These are phyloP conservation scores for Taphrina pruni DNA, from an alignment of 1,139 yeast species.

Conservation along the genomic window DNA sequence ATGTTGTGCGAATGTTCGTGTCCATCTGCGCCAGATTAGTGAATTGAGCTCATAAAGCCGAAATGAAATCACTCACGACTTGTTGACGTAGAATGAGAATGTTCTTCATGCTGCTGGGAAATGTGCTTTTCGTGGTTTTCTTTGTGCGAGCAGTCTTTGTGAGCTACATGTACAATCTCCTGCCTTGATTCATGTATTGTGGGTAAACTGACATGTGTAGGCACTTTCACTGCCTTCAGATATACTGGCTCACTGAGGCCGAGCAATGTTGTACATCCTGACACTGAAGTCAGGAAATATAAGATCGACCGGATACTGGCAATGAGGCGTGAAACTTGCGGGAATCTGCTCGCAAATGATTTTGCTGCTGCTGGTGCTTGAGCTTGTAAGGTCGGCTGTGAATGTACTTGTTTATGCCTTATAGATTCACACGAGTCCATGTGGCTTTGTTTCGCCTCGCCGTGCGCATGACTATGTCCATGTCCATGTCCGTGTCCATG, in stretches of 20 bases:
- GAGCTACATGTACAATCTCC: not conserved
- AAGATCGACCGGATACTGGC: not conserved
- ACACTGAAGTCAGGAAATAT: not conserved
- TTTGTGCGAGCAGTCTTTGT: slow-evolving; percentile 40
- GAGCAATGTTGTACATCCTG: slow-evolving; percentile 1
- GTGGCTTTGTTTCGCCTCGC: not conserved
- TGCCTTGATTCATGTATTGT: not conserved
- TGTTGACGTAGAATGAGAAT: not conserved
- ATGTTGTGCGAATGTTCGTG: slow-evolving; percentile 72
- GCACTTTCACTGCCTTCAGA: not conserved
- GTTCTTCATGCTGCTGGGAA: slow-evolving; percentile 36
- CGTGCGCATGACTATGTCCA: not conserved
- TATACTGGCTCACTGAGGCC: not conserved
- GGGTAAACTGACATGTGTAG: not conserved
- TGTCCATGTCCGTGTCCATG: slow-evolving; percentile 62
- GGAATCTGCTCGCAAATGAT: not conserved
- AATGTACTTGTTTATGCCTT: not conserved
- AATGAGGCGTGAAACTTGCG: not conserved
- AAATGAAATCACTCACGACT: not conserved
- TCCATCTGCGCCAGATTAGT: slow-evolving; percentile 10
- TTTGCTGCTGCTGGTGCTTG: not conserved
- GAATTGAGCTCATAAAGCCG: no score
- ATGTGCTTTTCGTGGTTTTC: slow-evolving; percentile 41
- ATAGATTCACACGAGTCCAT: not conserved
- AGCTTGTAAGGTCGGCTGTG: not conserved